A percentile compares a stretch with the other conserved stretches of the same genome.
Evolutionary conservation across 371 early-diverging fungal species (phyloP).

Genomic region (Nosema granulosis): DNA sequence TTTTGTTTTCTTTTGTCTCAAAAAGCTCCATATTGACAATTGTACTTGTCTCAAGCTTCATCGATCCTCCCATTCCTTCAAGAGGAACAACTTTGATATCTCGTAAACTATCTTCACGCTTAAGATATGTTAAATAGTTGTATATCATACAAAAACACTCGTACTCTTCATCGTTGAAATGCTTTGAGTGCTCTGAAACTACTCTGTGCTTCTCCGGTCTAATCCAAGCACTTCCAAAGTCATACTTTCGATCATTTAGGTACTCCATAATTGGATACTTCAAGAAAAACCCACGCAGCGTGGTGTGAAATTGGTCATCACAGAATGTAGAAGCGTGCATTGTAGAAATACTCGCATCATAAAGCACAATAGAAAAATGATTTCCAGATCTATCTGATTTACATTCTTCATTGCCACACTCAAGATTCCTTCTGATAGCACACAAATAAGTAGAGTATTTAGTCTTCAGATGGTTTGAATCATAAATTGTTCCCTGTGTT

Average conservation of each 20-base stretch:
- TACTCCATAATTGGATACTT: slow-evolving; percentile 65
- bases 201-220: not conserved
- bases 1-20: slow-evolving; percentile 74
- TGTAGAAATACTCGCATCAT: slow-evolving; percentile 85
- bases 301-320: slow-evolving; percentile 78
- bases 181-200: slow-evolving; percentile 8
- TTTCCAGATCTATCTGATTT: slow-evolving; percentile 64
- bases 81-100: slow-evolving; percentile 35
- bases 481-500: slow-evolving; percentile 87
- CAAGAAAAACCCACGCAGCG: slow-evolving; percentile 77
- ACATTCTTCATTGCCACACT: slow-evolving; percentile 68
- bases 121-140: slow-evolving; percentile 57
- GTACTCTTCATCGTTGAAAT: slow-evolving; percentile 39
- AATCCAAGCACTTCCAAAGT: not conserved
- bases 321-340: slow-evolving; percentile 74
- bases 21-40: slow-evolving; percentile 85
- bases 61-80: slow-evolving; percentile 66
- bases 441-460: slow-evolving; percentile 40
- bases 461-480: slow-evolving; percentile 72
- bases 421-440: slow-evolving; percentile 64
- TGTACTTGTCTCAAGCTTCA: slow-evolving; percentile 86
- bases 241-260: slow-evolving; percentile 40
- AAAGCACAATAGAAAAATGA: slow-evolving; percentile 77
- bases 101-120: slow-evolving; percentile 37
- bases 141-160: slow-evolving; percentile 50